phyloP scores from a whole-genome alignment of 116 monocot species.

The Cymodocea nodosa region DNA sequence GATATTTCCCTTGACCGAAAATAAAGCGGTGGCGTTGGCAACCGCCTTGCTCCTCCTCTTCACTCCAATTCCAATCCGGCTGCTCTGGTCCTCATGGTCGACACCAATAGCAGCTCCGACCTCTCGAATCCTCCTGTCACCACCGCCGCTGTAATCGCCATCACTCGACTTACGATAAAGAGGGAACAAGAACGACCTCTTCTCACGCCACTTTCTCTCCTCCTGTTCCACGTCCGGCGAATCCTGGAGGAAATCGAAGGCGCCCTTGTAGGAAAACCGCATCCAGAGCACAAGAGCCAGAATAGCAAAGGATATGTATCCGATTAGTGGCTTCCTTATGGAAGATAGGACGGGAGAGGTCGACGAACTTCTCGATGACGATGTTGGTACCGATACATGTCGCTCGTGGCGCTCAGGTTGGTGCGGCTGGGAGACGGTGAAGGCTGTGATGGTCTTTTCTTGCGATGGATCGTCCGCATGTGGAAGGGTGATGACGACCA shows the following conservation, averaged over 20 bases:
- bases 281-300: conserved; percentile 24
- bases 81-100: background rate
- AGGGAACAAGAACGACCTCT: conserved; percentile 34
- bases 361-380: background rate
- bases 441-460: conserved; percentile 78
- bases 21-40: conserved; percentile 28
- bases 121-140: conserved; percentile 14
- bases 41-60: conserved; percentile 7
- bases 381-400: background rate
- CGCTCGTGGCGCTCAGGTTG: background rate
- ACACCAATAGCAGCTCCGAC: background rate
- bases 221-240: conserved; percentile 9
- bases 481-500: conserved; percentile 69
- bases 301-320: conserved; percentile 19
- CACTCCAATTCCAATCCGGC: background rate
- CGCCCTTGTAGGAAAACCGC: conserved; percentile 28
- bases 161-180: conserved; percentile 39
- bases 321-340: conserved; percentile 9
- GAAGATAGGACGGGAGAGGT: background rate
- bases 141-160: conserved; percentile 4
- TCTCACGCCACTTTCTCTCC: conserved; percentile 7
- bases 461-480: conserved; percentile 63
- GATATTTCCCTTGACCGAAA: conserved; percentile 58
- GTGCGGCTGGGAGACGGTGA: conserved; percentile 1
- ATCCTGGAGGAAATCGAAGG: conserved; percentile 28